Percentiles rank a stretch among this genome's conserved stretches.
Conservation (phyloP, 768 basidiomycete species). For the Lactarius hengduanensis region DNA sequence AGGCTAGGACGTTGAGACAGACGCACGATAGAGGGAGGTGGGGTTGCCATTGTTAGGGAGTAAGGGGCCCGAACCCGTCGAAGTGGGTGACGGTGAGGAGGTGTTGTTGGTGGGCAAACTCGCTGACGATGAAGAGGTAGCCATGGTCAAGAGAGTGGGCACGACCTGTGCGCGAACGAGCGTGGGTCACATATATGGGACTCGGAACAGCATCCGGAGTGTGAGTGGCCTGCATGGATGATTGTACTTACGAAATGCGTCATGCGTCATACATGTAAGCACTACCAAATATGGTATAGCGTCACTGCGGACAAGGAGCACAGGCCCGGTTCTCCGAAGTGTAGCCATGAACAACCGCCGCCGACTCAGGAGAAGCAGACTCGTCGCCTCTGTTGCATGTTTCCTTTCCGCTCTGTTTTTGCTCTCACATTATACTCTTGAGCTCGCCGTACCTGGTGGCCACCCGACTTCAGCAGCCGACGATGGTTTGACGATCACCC, state of each 20-base stretch:
- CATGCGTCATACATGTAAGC: no score
- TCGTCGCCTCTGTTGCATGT: neutral
- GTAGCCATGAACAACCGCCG: neutral
- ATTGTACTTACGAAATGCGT: no score
- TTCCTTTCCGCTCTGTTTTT: neutral
- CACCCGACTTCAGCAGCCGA: neutral
- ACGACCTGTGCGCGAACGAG: neutral
- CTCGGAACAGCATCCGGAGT: no score
- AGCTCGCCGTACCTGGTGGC: neutral
- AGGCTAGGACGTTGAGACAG: neutral
- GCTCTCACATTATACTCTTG: neutral
- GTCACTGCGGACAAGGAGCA: no score
- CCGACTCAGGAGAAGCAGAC: neutral
- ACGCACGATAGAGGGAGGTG: constrained; percentile 11
- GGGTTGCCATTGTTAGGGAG: neutral
- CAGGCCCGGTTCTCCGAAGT: no score
- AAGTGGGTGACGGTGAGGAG: neutral
- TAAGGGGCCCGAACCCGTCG: neutral
- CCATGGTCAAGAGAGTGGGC: neutral
- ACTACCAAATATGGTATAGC: no score
- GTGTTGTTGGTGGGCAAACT: neutral
- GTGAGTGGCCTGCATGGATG: no score
- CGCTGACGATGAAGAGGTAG: neutral
- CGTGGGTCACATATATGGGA: neutral
- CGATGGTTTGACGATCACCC: neutral